Evolutionary conservation across 1,139 yeast species (phyloP), one percentile per base, ranked within the genome.

Genomic region (Magnusiomyces fungicola): DNA sequence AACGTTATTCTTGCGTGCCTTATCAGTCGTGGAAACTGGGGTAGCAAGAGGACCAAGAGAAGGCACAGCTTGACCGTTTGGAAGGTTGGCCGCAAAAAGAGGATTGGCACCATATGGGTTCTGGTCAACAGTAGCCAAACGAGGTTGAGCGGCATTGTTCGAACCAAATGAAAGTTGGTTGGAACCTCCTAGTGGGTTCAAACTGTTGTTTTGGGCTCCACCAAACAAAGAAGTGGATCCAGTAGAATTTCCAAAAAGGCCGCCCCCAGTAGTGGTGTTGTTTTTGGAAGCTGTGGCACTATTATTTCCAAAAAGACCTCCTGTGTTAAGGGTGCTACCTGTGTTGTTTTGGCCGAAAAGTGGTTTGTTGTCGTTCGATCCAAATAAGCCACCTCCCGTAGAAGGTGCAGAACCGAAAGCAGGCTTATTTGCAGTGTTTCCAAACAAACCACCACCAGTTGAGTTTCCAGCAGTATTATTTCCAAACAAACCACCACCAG

Each of bases 71-170:
- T 34, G 51, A n/a, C 55, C 53, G 27, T 61, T 60, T n/a, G 63
- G 55, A 16, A 70, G 68, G 29, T 73, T 69, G 3, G 73, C 73
- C 25, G 74, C 62, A 67, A 79, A 83, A 47, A 81, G 69, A 3
- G 87, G 87, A 61, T 81, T 82, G 55, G 73, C 73, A 2, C 92
- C 90, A 63, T 82, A 84, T 40, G 94, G 92, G 62, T 84, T 84
- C 54, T 76, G 81, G 40, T 76, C 73, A 50, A 73, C 71, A 32
- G 80, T 70, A 36, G 76, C 78, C 39, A 46, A 27, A 3, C 32
- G 25, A 18, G 47, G 39, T 29, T 46, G 47, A 30, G 41, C 43
- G 19, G 18, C 33, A 24, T 30, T 30, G 24, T 21, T 38, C 10
- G 14, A n/a, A 9, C 42, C 42, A 38, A 38, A 22, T 22, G 22